These are phyloP conservation scores for Didymella exigua DNA, from an alignment of 2,329 filamentous ascomycete species.

Conservation along the genomic window DNA sequence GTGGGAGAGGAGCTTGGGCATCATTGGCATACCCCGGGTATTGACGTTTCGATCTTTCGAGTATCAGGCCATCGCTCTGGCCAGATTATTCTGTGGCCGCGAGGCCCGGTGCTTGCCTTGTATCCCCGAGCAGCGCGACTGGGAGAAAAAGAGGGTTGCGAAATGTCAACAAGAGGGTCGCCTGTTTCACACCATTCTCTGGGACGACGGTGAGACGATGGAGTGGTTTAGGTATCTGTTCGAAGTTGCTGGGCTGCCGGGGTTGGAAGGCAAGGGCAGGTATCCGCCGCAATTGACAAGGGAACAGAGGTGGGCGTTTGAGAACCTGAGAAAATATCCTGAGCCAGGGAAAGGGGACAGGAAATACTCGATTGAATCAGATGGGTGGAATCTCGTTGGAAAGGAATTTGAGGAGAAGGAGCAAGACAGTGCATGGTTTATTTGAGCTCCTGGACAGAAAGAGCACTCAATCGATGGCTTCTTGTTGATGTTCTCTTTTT, in stretches of 20 bases:
- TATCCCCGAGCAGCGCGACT: slow-evolving; percentile 45
- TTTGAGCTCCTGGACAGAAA: background rate
- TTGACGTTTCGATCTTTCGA: slow-evolving; percentile 62
- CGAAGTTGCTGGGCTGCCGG: slow-evolving; percentile 56
- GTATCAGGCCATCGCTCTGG: slow-evolving; percentile 62
- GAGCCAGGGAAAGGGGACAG: slow-evolving; percentile 17
- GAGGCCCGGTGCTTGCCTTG: slow-evolving; percentile 41
- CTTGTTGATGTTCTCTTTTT: too few species aligned
- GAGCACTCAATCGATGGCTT: too few species aligned
- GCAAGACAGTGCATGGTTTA: slow-evolving; percentile 10
- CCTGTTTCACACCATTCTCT: slow-evolving; percentile 61
- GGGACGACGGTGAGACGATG: slow-evolving; percentile 59
- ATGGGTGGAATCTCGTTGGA: background rate
- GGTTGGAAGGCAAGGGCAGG: slow-evolving; percentile 51
- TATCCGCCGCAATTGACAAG: slow-evolving; percentile 24
- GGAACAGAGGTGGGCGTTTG: slow-evolving; percentile 41
- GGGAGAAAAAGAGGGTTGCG: slow-evolving; percentile 53
- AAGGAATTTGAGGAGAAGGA: background rate
- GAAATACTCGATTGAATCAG: background rate
- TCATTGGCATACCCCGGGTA: slow-evolving; percentile 59
- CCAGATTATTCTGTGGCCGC: slow-evolving; percentile 55
- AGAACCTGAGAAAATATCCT: slow-evolving; percentile 38
- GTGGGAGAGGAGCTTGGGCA: slow-evolving; percentile 53
- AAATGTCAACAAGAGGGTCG: slow-evolving; percentile 37
- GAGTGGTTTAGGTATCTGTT: slow-evolving; percentile 56